Conservation (phyloP, 306 rosid species). For the Boehmeria nivea region DNA sequence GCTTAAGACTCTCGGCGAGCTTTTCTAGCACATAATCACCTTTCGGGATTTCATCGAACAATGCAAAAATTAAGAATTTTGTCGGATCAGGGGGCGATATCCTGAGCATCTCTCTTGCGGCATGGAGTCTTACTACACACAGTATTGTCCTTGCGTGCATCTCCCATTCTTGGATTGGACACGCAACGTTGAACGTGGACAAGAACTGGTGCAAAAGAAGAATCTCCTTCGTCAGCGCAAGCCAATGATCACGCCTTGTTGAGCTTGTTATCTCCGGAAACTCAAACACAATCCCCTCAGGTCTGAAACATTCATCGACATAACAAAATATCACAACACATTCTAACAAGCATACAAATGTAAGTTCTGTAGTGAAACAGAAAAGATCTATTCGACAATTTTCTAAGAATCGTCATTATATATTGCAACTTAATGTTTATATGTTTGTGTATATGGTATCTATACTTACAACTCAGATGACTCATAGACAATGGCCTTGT, state of each 20-base stretch:
- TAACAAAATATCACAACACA: too few relatives aligned
- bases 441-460: too few relatives aligned
- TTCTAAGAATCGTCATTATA: too few relatives aligned
- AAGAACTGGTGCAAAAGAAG: slow-evolving; percentile 65
- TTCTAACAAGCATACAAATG: too few relatives aligned
- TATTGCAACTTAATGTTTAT: too few relatives aligned
- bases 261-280: slow-evolving; percentile 92
- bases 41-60: slow-evolving; percentile 76
- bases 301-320: slow-evolving; percentile 14
- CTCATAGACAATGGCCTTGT: slow-evolving; percentile 71
- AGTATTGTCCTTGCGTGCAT: slow-evolving; percentile 86
- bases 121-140: slow-evolving; percentile 77
- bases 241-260: slow-evolving; percentile 96
- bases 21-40: slow-evolving; percentile 81
- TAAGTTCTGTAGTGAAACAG: too few relatives aligned
- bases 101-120: slow-evolving; percentile 87
- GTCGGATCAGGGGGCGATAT: slow-evolving; percentile 84
- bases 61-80: slow-evolving; percentile 71
- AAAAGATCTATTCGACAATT: too few relatives aligned
- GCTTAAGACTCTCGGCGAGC: slow-evolving; percentile 65
- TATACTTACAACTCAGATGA: slow-evolving; percentile 64
- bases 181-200: slow-evolving; percentile 37
- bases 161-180: slow-evolving; percentile 61
- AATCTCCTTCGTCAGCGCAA: slow-evolving; percentile 66
- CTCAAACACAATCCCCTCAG: slow-evolving; percentile 50